A percentile compares a stretch with the other conserved stretches of the same genome.
phyloP scores from a whole-genome alignment of 2,329 filamentous ascomycete genomes.

The Rutstroemia sp. region DNA sequence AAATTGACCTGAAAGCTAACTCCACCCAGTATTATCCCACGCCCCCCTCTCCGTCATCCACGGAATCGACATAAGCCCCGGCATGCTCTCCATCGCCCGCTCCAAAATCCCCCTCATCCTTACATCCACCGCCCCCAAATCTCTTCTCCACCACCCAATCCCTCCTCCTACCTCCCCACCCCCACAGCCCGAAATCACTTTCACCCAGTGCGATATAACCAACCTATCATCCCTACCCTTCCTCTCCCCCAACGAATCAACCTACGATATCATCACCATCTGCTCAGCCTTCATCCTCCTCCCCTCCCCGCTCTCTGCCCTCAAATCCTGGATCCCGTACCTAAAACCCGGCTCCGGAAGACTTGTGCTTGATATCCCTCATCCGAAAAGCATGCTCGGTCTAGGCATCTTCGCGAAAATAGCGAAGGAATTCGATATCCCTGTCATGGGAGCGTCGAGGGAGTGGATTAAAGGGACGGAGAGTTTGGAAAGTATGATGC shows the following conservation, averaged over 20 bases:
- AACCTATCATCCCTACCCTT: not conserved
- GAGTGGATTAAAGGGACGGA: not conserved
- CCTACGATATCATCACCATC: not conserved
- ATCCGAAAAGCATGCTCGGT: not conserved
- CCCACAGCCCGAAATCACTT: not conserved
- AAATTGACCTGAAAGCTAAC: not conserved
- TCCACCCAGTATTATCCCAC: not conserved
- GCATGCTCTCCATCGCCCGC: not conserved
- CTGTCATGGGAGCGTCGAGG: not conserved
- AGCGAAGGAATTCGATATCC: not conserved
- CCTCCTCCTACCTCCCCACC: not conserved
- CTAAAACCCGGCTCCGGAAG: not conserved
- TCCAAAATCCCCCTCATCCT: not conserved
- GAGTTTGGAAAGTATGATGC: not conserved
- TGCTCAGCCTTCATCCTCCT: not conserved
- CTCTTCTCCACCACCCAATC: not conserved
- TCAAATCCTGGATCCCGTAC: not conserved
- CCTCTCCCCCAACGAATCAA: not conserved
- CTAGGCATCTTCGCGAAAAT: not conserved
- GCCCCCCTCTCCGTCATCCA: not conserved
- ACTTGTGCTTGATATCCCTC: not conserved
- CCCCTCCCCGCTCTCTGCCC: not conserved
- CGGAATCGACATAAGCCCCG: not conserved
- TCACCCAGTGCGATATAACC: not conserved
- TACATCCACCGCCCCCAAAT: too few species aligned